These are phyloP conservation scores for Pythium dissotocum DNA, from an alignment of 352 stramenopile genomes.

Conservation along the genomic window DNA sequence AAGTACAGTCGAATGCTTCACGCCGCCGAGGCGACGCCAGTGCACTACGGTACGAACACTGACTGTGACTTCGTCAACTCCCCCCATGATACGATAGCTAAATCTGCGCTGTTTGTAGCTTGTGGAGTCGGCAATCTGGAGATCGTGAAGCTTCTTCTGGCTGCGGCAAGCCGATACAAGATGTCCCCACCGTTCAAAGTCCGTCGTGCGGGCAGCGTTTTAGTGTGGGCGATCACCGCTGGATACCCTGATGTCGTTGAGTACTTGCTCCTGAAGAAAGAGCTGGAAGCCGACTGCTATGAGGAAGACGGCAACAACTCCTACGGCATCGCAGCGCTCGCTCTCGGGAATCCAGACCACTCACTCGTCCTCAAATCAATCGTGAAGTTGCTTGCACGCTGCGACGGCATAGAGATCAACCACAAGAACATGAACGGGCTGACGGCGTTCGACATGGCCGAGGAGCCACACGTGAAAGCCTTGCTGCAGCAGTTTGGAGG, in stretches of 20 bases:
- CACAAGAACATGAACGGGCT: slow-evolving; percentile 74
- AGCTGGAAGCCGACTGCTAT: slow-evolving; percentile 53
- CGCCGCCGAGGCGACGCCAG: slow-evolving; percentile 52
- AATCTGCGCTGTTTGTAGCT: slow-evolving; percentile 22
- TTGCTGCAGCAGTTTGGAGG: slow-evolving; percentile 47
- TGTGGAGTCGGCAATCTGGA: slow-evolving; percentile 56
- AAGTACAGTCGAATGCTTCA: slow-evolving; percentile 54
- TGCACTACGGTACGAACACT: slow-evolving; percentile 53
- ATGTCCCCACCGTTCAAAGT: slow-evolving; percentile 17
- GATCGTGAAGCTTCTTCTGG: slow-evolving; percentile 60
- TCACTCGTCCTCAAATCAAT: slow-evolving; percentile 32
- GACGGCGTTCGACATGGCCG: slow-evolving; percentile 55
- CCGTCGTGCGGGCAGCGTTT: slow-evolving; percentile 45
- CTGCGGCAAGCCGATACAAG: slow-evolving; percentile 21
- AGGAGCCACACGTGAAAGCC: slow-evolving; percentile 42
- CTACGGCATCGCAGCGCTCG: slow-evolving; percentile 49
- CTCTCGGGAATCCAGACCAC: slow-evolving; percentile 29
- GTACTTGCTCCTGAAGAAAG: slow-evolving; percentile 47
- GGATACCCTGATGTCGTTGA: slow-evolving; percentile 42
- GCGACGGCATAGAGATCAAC: slow-evolving; percentile 53
- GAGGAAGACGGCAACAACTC: slow-evolving; percentile 79
- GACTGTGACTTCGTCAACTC: neutral
- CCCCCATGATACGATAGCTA: neutral
- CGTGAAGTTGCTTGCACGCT: slow-evolving; percentile 30
- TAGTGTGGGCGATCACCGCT: slow-evolving; percentile 67